These are phyloP conservation scores for Diplodia intermedia DNA, from an alignment of 2,329 filamentous ascomycete genomes.

Conservation along the genomic window DNA sequence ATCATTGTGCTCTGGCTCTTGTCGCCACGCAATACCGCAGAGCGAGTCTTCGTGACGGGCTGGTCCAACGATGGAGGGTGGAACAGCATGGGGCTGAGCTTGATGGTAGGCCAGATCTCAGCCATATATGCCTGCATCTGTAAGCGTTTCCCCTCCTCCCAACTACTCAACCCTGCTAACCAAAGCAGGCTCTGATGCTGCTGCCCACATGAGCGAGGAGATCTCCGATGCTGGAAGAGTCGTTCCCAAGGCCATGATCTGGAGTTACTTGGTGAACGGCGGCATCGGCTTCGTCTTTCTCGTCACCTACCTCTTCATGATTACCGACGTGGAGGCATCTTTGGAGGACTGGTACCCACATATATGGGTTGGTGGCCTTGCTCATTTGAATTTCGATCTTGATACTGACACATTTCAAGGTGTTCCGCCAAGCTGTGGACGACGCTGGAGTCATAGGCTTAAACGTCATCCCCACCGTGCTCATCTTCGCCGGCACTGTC, in stretches of 20 bases:
- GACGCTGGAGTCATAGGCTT: slow-evolving; percentile 32
- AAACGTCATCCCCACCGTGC: slow-evolving; percentile 33
- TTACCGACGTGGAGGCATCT: slow-evolving; percentile 31
- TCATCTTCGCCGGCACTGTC: slow-evolving; percentile 34
- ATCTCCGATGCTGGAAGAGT: slow-evolving; percentile 33
- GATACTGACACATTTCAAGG: no score
- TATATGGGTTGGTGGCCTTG: slow-evolving; percentile 6
- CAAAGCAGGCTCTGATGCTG: slow-evolving; percentile 21
- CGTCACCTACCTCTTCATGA: slow-evolving; percentile 36
- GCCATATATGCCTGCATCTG: slow-evolving; percentile 40
- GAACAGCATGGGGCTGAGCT: slow-evolving; percentile 47
- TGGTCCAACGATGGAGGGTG: slow-evolving; percentile 51
- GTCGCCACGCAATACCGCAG: slow-evolving; percentile 41
- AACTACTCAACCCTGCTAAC: not conserved
- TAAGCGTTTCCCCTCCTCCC: not conserved
- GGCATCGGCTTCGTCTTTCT: slow-evolving; percentile 34
- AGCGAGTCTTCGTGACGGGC: slow-evolving; percentile 42
- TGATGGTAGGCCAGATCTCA: slow-evolving; percentile 53
- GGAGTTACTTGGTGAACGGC: slow-evolving; percentile 35
- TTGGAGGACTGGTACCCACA: slow-evolving; percentile 27
- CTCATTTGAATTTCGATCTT: no score
- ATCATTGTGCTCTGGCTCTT: slow-evolving; percentile 50
- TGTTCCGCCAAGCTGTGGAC: slow-evolving; percentile 31
- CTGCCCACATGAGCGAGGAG: slow-evolving; percentile 33
- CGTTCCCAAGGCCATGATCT: slow-evolving; percentile 34